These are phyloP conservation scores for Pythium coloratum DNA, from an alignment of 352 stramenopile species.

Conservation along the genomic window DNA sequence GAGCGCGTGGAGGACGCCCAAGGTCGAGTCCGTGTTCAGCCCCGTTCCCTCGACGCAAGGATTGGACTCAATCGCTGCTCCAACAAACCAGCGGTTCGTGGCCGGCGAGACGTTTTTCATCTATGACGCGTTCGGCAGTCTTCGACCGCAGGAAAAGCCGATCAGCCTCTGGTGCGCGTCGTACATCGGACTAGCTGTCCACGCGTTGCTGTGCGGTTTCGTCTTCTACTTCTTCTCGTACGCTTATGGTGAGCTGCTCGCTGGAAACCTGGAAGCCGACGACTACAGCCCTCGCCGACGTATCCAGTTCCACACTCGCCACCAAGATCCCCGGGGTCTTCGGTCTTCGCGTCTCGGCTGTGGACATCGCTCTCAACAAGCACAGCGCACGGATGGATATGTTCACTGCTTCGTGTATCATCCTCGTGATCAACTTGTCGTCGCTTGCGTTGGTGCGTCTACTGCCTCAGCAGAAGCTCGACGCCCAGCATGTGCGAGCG, in stretches of 20 bases:
- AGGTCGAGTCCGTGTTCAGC: too few species aligned
- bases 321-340: constrained; percentile 31
- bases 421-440: constrained; percentile 13
- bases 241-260: constrained; percentile 16
- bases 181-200: constrained; percentile 24
- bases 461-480: constrained; percentile 39
- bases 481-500: constrained; percentile 38
- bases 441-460: constrained; percentile 10
- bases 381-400: too few species aligned
- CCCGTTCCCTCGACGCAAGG: too few species aligned
- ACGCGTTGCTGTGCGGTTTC: constrained; percentile 17
- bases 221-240: constrained; percentile 24
- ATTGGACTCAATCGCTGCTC: too few species aligned
- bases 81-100: constrained; percentile 32
- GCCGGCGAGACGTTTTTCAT: constrained; percentile 42
- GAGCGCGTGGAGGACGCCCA: too few species aligned
- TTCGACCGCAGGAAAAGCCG: too few species aligned
- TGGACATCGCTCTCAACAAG: too few species aligned
- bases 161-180: too few species aligned
- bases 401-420: too few species aligned
- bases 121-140: constrained; percentile 39
- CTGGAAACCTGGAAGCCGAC: constrained; percentile 18
- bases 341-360: constrained; percentile 14
- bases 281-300: constrained; percentile 5
- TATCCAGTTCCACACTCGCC: too few species aligned